Percentiles rank a stretch among this genome's conserved stretches.
Conservation (phyloP, 768 basidiomycete species). For the Myochromella boudieri region DNA sequence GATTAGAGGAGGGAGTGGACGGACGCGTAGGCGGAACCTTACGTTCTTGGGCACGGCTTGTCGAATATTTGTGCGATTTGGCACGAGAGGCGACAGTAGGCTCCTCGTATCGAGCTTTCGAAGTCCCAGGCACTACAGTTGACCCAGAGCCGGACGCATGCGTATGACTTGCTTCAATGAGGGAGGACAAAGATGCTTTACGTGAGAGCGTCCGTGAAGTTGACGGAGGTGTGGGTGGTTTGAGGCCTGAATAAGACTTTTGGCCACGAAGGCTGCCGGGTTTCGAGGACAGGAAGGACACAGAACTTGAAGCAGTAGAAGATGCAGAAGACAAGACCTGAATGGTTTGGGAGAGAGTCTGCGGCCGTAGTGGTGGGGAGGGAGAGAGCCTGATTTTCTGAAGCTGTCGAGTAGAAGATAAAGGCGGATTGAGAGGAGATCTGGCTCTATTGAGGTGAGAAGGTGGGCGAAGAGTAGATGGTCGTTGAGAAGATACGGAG, state of each 20-base stretch:
- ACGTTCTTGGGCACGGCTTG: slow-evolving; percentile 65
- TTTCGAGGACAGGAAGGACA: slow-evolving; percentile 64
- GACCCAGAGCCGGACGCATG: slow-evolving; percentile 58
- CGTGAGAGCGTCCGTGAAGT: slow-evolving; percentile 63
- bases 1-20: slow-evolving; percentile 76
- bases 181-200: slow-evolving; percentile 77
- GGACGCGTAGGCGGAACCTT: slow-evolving; percentile 76
- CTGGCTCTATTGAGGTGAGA: slow-evolving; percentile 70
- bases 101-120: slow-evolving; percentile 66
- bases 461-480: slow-evolving; percentile 58
- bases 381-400: slow-evolving; percentile 68
- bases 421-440: slow-evolving; percentile 68
- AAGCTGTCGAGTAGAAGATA: slow-evolving; percentile 67
- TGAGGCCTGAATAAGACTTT: slow-evolving; percentile 82
- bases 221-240: slow-evolving; percentile 70
- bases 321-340: slow-evolving; percentile 54
- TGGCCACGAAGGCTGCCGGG: slow-evolving; percentile 77
- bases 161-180: slow-evolving; percentile 59
- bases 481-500: slow-evolving; percentile 54
- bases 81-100: slow-evolving; percentile 83
- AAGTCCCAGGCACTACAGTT: slow-evolving; percentile 31
- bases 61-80: slow-evolving; percentile 65
- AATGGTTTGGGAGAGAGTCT: slow-evolving; percentile 59
- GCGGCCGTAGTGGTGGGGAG: slow-evolving; percentile 62
- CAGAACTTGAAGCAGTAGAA: slow-evolving; percentile 47